These are phyloP conservation scores for Thelonectria discophora DNA, from an alignment of 2,329 filamentous ascomycete species.

Conservation along the genomic window DNA sequence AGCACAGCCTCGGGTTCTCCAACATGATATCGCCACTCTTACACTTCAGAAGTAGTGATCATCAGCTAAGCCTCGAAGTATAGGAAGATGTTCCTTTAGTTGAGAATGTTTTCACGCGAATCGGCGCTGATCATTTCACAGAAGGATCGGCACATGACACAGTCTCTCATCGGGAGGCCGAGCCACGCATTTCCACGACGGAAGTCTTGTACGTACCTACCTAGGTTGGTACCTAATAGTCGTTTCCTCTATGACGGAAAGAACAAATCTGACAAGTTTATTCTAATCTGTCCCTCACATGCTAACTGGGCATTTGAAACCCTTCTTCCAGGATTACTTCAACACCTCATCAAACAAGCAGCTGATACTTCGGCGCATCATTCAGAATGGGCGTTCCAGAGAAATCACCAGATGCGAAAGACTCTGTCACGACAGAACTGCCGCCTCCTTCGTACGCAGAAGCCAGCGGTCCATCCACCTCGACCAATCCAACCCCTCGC, in stretches of 20 bases:
- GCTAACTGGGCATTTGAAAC: too few species aligned
- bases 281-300: too few species aligned
- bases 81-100: neutral
- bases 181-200: neutral
- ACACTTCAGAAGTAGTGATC: neutral
- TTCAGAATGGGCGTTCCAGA: conserved; percentile 12
- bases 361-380: neutral
- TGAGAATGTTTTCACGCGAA: neutral
- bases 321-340: neutral
- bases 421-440: conserved; percentile 17
- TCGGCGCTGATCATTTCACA: neutral
- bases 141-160: neutral
- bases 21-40: neutral
- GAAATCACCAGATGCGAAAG: neutral
- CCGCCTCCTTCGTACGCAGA: conserved; percentile 29
- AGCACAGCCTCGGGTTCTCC: neutral
- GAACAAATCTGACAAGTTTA: too few species aligned
- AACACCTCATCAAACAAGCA: neutral
- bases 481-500: conserved; percentile 15
- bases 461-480: conserved; percentile 9
- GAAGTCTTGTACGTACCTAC: too few species aligned
- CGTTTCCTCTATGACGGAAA: too few species aligned
- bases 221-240: too few species aligned
- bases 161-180: neutral
- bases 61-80: neutral